phyloP scores from a whole-genome alignment of 768 basidiomycete genomes.

The Kwoniella newhampshirensis region DNA sequence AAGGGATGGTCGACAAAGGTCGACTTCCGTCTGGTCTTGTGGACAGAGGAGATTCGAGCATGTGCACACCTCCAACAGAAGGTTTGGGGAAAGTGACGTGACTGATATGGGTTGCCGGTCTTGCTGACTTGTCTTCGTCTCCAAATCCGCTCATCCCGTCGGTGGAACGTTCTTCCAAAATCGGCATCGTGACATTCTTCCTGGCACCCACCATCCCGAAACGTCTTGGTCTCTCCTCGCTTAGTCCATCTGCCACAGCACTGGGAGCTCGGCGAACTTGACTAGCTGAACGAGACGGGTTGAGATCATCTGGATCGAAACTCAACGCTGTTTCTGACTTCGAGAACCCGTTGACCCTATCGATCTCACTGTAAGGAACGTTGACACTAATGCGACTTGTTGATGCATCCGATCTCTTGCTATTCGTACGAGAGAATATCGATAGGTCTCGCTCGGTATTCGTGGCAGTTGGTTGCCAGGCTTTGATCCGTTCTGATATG shows the following conservation, averaged over 20 bases:
- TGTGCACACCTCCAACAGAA: constrained; percentile 25
- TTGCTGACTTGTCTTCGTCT: constrained; percentile 7
- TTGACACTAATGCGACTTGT: constrained; percentile 3
- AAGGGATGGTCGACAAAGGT: constrained; percentile 12
- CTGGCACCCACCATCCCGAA: constrained; percentile 15
- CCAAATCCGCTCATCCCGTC: constrained; percentile 2
- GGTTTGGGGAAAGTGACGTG: constrained; percentile 48
- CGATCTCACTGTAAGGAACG: constrained; percentile 13
- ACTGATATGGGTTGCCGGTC: constrained; percentile 37
- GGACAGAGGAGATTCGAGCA: constrained; percentile 7
- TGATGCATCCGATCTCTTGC: constrained; percentile 14
- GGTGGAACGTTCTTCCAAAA: constrained; percentile 20
- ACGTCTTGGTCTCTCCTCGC: constrained; percentile 13
- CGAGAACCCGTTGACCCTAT: constrained; percentile 1
- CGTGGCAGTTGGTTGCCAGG: constrained; percentile 32
- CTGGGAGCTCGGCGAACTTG: constrained; percentile 40
- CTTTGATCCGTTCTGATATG: constrained; percentile 19
- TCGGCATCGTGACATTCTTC: neutral
- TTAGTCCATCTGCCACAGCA: constrained; percentile 1
- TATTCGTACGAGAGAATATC: constrained; percentile 34
- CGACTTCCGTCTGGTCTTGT: too few relatives aligned
- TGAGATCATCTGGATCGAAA: constrained; percentile 50
- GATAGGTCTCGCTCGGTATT: constrained; percentile 31
- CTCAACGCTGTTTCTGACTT: constrained; percentile 31
- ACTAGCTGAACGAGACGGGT: constrained; percentile 49